phyloP scores from a whole-genome alignment of 2,329 filamentous ascomycete genomes.

The Phymatotrichopsis omnivora region DNA sequence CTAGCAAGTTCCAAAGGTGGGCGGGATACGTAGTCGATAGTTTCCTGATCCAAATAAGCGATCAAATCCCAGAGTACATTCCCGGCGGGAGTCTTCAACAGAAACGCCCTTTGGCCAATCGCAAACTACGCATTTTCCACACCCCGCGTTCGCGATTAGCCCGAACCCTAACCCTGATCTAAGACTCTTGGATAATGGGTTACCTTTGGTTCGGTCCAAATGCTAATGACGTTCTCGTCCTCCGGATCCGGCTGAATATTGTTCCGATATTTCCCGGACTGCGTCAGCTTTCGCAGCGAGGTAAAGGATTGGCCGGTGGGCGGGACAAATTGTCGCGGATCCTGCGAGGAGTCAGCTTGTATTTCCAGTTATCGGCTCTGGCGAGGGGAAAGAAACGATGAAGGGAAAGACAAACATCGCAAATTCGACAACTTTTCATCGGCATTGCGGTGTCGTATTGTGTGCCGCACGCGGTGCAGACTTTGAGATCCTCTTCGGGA shows the following conservation, averaged over 20 bases:
- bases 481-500: constrained; percentile 24
- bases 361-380: background rate
- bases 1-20: too few species aligned
- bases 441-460: constrained; percentile 51
- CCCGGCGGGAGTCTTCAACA: constrained; percentile 54
- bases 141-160: too few species aligned
- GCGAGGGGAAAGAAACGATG: constrained; percentile 1
- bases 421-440: constrained; percentile 55
- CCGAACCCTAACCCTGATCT: too few species aligned
- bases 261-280: constrained; percentile 43
- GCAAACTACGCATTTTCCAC: constrained; percentile 41
- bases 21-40: constrained; percentile 49
- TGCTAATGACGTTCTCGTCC: constrained; percentile 41
- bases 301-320: constrained; percentile 56
- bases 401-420: constrained; percentile 45
- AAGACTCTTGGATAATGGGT: too few species aligned
- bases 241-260: constrained; percentile 41
- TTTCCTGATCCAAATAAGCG: constrained; percentile 56
- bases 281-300: constrained; percentile 42
- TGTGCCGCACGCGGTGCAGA: constrained; percentile 61
- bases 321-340: constrained; percentile 59
- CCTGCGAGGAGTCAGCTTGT: constrained; percentile 33
- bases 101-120: constrained; percentile 64
- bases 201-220: constrained; percentile 44
- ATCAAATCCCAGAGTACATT: constrained; percentile 76